Base-by-base conservation (phyloP, 805 yeast species). In the Myxozyma kluyveri region DNA sequence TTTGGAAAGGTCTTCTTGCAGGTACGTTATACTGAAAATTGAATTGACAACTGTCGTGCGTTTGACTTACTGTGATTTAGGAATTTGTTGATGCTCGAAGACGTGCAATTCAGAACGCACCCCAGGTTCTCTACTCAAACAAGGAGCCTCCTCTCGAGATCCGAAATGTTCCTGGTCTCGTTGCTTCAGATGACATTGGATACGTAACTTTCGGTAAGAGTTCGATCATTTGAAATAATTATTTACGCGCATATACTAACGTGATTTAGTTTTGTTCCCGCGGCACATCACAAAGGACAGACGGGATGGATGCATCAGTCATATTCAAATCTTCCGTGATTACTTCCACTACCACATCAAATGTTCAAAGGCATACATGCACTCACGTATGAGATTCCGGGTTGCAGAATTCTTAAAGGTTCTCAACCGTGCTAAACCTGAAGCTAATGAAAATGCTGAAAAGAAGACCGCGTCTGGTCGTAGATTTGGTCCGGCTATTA, bases 311-410 rank as follows among this genome's bases (percentile, higher is more conserved):
- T 85, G 96, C 56, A 87, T 93, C 58, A 83, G 95, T 33, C 97
- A 90, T 69, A 86, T 93, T 65, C 89, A 88, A 66, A 75, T 88
- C 52, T 93, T 93, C 74, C 80, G 99, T 72, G 95, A 90, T 66
- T 93, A 91, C 73, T 93, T 93, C 84, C 99, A 93, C 70, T 93
- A 91, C 72, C 99, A 93, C 68, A 93, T 93, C 75, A 93, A 93
- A 73, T 91, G 97, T 70, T 89, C 96, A 56, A 93, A 93, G 76
- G 98, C 99, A 32, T 93, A 87, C 72, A 83, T 93, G 84, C 99
- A 93, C 71, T 88, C 96, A 46, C 84, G 99, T 76, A 93, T 93
- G 99, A 82, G 99, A 71, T 88, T 77, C 72, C 81, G 99, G 65
- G 98, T 93, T 22, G 83, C 86, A 62, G 93, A 95, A 64, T 93